Base-by-base conservation (phyloP, 2,329 filamentous ascomycete species). In the Piedraia hortae region DNA sequence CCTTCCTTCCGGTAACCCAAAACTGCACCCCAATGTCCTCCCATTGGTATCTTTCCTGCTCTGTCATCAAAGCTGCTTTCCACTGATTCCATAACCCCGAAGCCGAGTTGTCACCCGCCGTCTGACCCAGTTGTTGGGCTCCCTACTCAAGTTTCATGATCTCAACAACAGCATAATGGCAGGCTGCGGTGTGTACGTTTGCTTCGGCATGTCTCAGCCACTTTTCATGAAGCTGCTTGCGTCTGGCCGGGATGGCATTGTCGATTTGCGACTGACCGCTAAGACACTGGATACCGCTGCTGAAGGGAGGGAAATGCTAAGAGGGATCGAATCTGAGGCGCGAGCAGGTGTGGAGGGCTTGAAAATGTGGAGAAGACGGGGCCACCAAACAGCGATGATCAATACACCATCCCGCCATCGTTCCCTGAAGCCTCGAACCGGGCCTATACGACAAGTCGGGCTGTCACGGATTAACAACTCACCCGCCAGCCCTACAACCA, bases 151-250 rank as follows among this genome's bases (percentile, higher is more conserved):
- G 10, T 91, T 88, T 41, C 61, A 80, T 37, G 66, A 82, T 42
- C 56, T 97, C 24, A 55, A 69, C 0, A 82, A 93, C 40, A 71
- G 65, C 6, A 85, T 85, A 0, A 72, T 88, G 37, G 82, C 63
- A 39, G 85, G 97, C 46, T 97, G 85, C 35, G 85, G 85, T 10
- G 77, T 97, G 1, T 93, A 80, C 43, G 85, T 97, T 3, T 93
- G 85, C 44, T 62, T 93, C 32, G 59, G 80, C 29, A 97, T 97
- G 80, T 66, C 78, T 21, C 73, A 91, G 47, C 50, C 97, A n/a
- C 57, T 97, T 10, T 54, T 91, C 22, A 80, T 78, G 46, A 57
- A 74, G 26, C 54, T 97, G 12, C 51, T 97, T 26, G 62, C 59
- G 32, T 77, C 74, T 5, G 71, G 77, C 38, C 67, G 72, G 3